Base-by-base conservation (phyloP, 176 grass and related monocot genomes). In the Eremochloa ophiuroides region DNA sequence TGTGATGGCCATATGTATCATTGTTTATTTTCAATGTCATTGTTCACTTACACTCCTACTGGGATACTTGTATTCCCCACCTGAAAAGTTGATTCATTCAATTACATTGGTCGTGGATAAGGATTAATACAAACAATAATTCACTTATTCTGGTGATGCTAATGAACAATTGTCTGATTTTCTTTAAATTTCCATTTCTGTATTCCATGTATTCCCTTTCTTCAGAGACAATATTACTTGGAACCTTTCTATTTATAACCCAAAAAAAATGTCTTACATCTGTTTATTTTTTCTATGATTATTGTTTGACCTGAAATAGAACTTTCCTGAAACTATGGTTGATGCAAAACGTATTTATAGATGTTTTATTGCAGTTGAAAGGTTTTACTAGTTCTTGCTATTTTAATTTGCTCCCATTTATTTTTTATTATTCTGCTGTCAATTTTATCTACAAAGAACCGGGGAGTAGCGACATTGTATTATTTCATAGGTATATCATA, bases 41-140 rank as follows among this genome's bases (percentile, higher is more conserved):
- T 39, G 17, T 74, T 73, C n/a, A 74, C 73, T 47, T 30, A 23
- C 22, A 73, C 15, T 71, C 18, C 10, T 7, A 0, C 12, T 69
- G 4, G 2, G 7, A 41, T 41, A 41, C 11, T 1, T 70, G 5
- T 42, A 68, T 26, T 39, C 37, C 15, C 27, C 41, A 47, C 14
- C 38, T 30, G 28, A 72, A 29, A 72, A 18, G 26, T 58, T 40
- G 77, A 82, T 75, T 75, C 13, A 77, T 69, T 74, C 2, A 80
- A 80, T 62, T 41, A 62, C 5, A 68, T 15, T 73, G 4, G 5
- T 16, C 7, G 1, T n/a, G 0, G n/a, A 79, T 61, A 29, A 73
- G 53, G 20, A 69, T 69, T 75, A 56, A 43, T 62, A 62, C 26
- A 53, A 26, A 62, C 1, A 58, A 80, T 42, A 28, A 5, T 42